Evolutionary conservation across 2,329 filamentous ascomycete species (phyloP), one percentile per base, ranked within the genome.

Genomic region (Rutstroemia sp.): DNA sequence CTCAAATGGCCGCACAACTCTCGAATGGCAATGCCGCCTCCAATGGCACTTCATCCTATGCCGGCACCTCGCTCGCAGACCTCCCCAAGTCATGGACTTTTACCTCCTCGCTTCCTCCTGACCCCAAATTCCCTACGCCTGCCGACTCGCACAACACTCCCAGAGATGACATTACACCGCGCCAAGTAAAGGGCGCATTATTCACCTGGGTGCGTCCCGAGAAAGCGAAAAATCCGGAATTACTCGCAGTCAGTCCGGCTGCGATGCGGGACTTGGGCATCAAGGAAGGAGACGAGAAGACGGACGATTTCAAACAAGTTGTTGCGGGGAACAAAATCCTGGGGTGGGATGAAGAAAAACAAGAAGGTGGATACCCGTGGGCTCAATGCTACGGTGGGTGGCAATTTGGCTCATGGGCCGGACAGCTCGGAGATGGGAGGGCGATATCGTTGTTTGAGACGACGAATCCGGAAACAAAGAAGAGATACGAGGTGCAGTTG

Each of bases 361-460:
- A 74, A 23, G 75, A 83, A 57, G 87, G 88, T 19, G 84, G 94
- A 45, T 99, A 99, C 70, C 92, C 94, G 0, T 99, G 94, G 94
- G 92, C 94, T 34, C 94, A 99, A 73, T 97, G 94, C 74, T 99
- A 99, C 71, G 94, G 94, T 57, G 92, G 92, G 56, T 83, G 80
- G 67, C 79, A 85, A 68, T 84, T 86, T 69, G 94, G 94, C 5
- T 84, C 88, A 63, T 99, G 92, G 92, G 94, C 94, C 3, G 92
- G 94, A 5, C 94, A 99, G 71, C 82, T 99, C 1, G 94, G 94
- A 44, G 94, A 99, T 69, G 94, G 94, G 39, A 82, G 94, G 55
- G 94, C 92, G 30, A 97, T 99, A 64, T 95, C 90, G 38, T 77
- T 99, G 1, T 97, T 97, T 67, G 94, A 99, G 72, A 82, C 85